A percentile compares a stretch with the other conserved stretches of the same genome.
phyloP scores from a whole-genome alignment of 2,329 filamentous ascomycete species.

The Trichoderma koningii region DNA sequence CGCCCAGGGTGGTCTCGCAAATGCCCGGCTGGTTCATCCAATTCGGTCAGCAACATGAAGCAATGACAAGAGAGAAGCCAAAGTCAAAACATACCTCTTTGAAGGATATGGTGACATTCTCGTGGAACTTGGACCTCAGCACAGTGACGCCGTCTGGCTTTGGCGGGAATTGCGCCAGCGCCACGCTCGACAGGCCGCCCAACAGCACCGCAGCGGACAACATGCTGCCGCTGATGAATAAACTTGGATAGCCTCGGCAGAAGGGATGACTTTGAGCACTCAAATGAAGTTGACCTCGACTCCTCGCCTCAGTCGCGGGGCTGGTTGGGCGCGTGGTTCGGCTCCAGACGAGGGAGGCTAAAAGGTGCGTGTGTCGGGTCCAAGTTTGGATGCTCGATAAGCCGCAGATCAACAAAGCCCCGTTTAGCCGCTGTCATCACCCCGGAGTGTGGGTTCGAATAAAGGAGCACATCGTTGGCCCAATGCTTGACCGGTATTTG shows the following conservation, averaged over 20 bases:
- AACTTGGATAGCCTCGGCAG: background rate
- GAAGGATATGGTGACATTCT: constrained; percentile 63
- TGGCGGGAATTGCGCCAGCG: constrained; percentile 39
- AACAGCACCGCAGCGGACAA: constrained; percentile 23
- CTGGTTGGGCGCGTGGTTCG: background rate
- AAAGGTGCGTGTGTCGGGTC: background rate
- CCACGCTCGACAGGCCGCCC: constrained; percentile 31
- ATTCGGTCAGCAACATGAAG: background rate
- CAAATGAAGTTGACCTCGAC: background rate
- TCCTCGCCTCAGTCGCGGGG: background rate
- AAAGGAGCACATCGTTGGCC: too few relatives aligned
- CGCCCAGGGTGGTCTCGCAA: constrained; percentile 60
- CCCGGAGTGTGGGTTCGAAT: too few relatives aligned
- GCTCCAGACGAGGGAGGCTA: background rate
- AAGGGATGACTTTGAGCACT: background rate
- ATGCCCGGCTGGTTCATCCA: constrained; percentile 50
- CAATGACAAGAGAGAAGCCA: background rate
- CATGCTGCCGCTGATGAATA: background rate
- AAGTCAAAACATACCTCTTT: constrained; percentile 47
- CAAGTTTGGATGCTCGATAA: background rate
- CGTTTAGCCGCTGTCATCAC: background rate
- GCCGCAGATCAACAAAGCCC: constrained; percentile 1
- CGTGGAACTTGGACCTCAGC: constrained; percentile 60
- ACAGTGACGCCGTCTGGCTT: constrained; percentile 45
- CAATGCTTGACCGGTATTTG: too few relatives aligned